These are phyloP conservation scores for Metschnikowia reukaufii DNA, from an alignment of 805 yeast genomes.

Conservation along the genomic window DNA sequence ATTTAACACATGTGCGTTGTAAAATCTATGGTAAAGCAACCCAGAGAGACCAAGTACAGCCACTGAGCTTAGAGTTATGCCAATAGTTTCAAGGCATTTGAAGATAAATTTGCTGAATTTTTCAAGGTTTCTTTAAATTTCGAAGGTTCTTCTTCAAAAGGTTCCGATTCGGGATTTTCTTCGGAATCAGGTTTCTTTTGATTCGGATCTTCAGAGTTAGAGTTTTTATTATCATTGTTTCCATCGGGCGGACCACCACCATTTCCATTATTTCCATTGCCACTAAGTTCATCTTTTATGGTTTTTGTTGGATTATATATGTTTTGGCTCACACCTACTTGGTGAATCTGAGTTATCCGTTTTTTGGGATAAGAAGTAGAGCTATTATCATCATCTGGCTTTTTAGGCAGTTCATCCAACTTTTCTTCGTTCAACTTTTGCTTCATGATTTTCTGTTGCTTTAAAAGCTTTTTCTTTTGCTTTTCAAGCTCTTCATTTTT, in stretches of 20 bases:
- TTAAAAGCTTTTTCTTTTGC: constrained; percentile 27
- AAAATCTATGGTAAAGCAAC: constrained; percentile 62
- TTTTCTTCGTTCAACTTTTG: constrained; percentile 10
- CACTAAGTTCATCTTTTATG: neutral
- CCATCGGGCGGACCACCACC: constrained; percentile 7
- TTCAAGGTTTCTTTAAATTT: constrained; percentile 20
- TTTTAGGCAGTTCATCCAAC: neutral
- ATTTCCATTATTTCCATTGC: neutral
- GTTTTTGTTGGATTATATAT: neutral
- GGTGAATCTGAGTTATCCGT: constrained; percentile 5
- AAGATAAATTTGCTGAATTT: constrained; percentile 25
- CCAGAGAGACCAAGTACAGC: constrained; percentile 73
- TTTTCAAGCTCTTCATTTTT: constrained; percentile 29
- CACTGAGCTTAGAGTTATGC: constrained; percentile 68
- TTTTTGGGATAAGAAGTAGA: neutral
- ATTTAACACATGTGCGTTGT: constrained; percentile 55
- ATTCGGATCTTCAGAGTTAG: constrained; percentile 5
- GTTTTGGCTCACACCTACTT: constrained; percentile 5
- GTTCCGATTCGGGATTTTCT: constrained; percentile 12
- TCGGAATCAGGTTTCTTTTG: constrained; percentile 16
- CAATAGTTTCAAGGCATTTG: constrained; percentile 64
- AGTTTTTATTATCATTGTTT: constrained; percentile 6
- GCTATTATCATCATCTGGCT: neutral
- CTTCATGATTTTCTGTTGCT: constrained; percentile 21
- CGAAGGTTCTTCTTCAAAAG: constrained; percentile 17